Evolutionary conservation across 2,329 filamentous ascomycete species (phyloP).

Genomic region (Fusarium nodosum): DNA sequence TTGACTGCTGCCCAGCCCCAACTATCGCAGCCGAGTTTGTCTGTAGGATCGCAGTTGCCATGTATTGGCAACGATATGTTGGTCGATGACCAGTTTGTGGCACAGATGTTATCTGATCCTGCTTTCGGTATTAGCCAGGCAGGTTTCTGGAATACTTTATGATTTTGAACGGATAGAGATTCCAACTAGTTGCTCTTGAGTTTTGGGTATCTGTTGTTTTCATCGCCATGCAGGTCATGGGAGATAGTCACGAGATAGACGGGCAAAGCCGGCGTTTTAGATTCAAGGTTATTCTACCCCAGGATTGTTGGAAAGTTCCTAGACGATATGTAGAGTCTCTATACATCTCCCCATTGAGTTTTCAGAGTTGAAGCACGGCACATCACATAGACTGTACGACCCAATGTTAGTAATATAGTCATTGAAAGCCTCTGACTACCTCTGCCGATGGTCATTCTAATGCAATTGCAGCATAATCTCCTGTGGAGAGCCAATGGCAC

Average conservation of each 20-base stretch:
- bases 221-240: neutral
- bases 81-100: constrained; percentile 5
- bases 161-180: constrained; percentile 4
- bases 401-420: neutral
- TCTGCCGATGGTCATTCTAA: neutral
- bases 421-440: neutral
- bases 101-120: constrained; percentile 2
- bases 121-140: neutral
- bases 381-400: neutral
- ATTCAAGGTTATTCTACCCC: neutral
- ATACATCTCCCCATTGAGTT: neutral
- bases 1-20: neutral
- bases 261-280: neutral
- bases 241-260: neutral
- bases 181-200: constrained; percentile 30
- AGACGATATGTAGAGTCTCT: neutral
- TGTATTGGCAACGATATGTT: neutral
- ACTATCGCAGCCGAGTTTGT: neutral
- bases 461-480: neutral
- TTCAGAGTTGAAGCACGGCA: neutral
- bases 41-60: constrained; percentile 1
- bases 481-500: neutral
- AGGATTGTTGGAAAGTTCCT: neutral
- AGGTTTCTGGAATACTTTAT: neutral
- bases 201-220: neutral